Conservation (phyloP, 2,329 filamentous ascomycete species). For the Coniochaeta sp. region DNA sequence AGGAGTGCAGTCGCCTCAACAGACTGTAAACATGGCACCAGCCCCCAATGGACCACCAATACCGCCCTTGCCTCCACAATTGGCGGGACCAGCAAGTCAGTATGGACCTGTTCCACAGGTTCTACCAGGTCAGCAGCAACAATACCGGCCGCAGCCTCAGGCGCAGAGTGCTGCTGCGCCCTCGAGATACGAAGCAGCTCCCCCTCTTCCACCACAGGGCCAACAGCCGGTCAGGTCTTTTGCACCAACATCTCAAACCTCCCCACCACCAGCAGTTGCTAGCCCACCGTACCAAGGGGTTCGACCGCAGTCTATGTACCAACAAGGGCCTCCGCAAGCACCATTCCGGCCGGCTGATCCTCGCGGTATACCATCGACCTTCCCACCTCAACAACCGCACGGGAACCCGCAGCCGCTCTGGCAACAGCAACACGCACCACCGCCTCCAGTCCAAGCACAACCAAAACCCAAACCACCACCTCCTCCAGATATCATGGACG, state of each 20-base stretch:
- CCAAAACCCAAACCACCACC: conserved; percentile 31
- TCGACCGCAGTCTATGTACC: conserved; percentile 10
- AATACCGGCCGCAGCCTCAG: conserved; percentile 4
- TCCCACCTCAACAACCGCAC: conserved; percentile 7
- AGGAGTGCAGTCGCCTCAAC: conserved; percentile 22
- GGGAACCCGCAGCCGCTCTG: conserved; percentile 9
- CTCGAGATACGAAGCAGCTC: conserved; percentile 40
- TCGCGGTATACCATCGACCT: conserved; percentile 2
- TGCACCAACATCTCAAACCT: conserved; percentile 8
- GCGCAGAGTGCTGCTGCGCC: conserved; percentile 8
- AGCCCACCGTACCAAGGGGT: conserved; percentile 16
- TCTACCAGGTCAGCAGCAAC: neutral
- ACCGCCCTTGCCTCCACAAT: conserved; percentile 26
- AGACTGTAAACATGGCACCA: conserved; percentile 22
- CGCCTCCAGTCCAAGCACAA: conserved; percentile 16
- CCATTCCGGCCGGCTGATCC: conserved; percentile 10
- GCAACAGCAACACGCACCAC: conserved; percentile 10
- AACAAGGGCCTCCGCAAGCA: conserved; percentile 9
- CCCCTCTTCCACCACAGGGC: conserved; percentile 32
- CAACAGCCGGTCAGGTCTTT: conserved; percentile 4
- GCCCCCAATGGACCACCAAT: conserved; percentile 19
- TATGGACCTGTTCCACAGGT: conserved; percentile 7
- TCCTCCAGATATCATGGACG: conserved; percentile 48
- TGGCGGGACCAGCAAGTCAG: conserved; percentile 17
- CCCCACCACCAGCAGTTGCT: conserved; percentile 6